phyloP scores from a whole-genome alignment of 306 rosid species.

The Acacia confusa region DNA sequence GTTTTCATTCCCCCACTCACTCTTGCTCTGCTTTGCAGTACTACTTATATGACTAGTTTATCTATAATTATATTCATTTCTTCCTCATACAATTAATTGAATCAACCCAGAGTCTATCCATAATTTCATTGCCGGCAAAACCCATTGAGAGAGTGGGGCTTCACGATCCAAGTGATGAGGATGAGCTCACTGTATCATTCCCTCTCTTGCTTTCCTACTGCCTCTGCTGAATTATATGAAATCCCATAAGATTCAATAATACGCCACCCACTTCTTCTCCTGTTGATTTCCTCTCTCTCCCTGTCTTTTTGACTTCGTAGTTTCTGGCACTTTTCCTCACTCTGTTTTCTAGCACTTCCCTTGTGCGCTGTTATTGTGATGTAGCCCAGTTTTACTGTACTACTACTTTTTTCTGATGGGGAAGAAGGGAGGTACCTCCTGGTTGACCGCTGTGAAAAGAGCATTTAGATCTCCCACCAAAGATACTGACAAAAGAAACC shows the following conservation, averaged over 20 bases:
- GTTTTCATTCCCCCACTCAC: not conserved
- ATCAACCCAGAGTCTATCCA: not conserved
- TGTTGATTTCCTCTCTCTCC: conserved; percentile 17
- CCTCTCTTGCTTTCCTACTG: not conserved
- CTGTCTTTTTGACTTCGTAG: not conserved
- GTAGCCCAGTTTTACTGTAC: conserved; percentile 49
- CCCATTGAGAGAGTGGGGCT: not conserved
- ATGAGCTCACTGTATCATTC: conserved; percentile 29
- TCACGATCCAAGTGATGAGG: conserved; percentile 26
- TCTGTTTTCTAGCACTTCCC: not conserved
- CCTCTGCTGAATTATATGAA: conserved; percentile 5
- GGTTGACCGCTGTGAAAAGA: conserved; percentile 98
- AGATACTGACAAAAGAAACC: conserved; percentile 49
- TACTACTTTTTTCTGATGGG: conserved; percentile 57
- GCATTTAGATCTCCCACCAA: conserved; percentile 99
- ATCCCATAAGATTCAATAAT: conserved; percentile 35
- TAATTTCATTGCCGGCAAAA: not conserved
- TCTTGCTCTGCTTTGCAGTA: not conserved
- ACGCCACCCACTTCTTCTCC: conserved; percentile 1
- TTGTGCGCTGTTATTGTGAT: conserved; percentile 54
- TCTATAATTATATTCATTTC: not conserved
- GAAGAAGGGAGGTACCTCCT: conserved; percentile 84
- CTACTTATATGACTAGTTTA: not conserved
- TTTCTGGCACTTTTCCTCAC: conserved; percentile 38
- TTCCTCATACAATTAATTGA: not conserved